These are phyloP conservation scores for Ilyonectria sp. DNA, from an alignment of 2,329 filamentous ascomycete species.

Conservation along the genomic window DNA sequence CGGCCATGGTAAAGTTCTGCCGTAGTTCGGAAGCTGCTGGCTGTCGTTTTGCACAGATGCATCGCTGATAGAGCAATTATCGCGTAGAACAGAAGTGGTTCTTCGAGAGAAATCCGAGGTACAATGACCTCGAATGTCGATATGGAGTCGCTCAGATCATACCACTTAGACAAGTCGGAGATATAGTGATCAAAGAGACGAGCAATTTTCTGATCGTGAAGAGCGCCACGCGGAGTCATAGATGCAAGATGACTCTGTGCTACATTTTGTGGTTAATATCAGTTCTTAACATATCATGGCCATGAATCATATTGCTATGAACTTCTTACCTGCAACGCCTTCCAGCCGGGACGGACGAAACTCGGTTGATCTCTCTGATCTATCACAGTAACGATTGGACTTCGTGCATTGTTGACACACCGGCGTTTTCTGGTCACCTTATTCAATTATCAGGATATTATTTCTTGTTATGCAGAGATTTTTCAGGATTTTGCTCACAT, in stretches of 20 bases:
- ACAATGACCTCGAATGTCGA: conserved; percentile 55
- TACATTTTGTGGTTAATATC: conserved; percentile 21
- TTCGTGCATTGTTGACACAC: conserved; percentile 53
- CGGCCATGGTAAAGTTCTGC: conserved; percentile 59
- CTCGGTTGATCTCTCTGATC: conserved; percentile 41
- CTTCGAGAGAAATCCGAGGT: conserved; percentile 55
- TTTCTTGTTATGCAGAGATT: not conserved
- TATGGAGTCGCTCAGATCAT: conserved; percentile 60
- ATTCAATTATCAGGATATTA: conserved; percentile 17
- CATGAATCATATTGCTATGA: not conserved
- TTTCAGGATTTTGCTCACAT: conserved; percentile 40
- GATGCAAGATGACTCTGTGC: conserved; percentile 23
- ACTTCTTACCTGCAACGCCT: conserved; percentile 3
- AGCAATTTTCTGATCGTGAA: conserved; percentile 52
- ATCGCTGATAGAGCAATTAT: conserved; percentile 62
- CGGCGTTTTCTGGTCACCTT: conserved; percentile 53
- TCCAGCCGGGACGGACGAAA: conserved; percentile 25
- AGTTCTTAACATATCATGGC: too few relatives aligned
- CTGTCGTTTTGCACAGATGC: conserved; percentile 54
- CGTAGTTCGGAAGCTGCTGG: conserved; percentile 42
- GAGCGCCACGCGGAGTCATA: conserved; percentile 46
- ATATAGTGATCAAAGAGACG: conserved; percentile 59
- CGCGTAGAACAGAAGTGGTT: conserved; percentile 60
- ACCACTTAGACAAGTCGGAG: conserved; percentile 59
- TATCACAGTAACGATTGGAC: conserved; percentile 53